A percentile compares a stretch with the other conserved stretches of the same genome.
Evolutionary conservation across 2,329 filamentous ascomycete genomes (phyloP).

Genomic region (Sporothrix variecibatus): DNA sequence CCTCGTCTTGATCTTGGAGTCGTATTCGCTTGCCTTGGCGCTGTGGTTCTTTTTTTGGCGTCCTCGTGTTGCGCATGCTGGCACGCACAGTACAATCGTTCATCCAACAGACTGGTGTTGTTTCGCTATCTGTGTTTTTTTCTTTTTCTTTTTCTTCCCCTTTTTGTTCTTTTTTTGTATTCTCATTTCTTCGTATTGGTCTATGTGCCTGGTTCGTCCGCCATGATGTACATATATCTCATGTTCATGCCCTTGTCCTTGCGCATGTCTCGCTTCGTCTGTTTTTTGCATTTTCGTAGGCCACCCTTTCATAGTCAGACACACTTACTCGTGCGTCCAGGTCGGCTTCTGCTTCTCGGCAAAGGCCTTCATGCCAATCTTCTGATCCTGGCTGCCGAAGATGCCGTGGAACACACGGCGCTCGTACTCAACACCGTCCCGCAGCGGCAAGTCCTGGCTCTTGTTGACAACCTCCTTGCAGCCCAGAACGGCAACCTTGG

Average conservation of each 20-base stretch:
- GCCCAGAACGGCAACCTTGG: slow-evolving; percentile 81
- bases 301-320: not conserved
- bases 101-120: not conserved
- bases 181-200: not conserved
- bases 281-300: not conserved
- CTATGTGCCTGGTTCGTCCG: not conserved
- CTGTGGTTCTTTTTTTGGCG: not conserved
- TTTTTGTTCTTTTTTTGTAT: not conserved
- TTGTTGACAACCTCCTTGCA: slow-evolving; percentile 99
- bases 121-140: not conserved
- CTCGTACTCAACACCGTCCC: slow-evolving; percentile 94
- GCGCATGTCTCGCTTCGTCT: not conserved
- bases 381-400: slow-evolving; percentile 95
- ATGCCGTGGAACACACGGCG: slow-evolving; percentile 87
- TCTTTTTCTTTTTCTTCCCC: not conserved
- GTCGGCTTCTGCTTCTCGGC: slow-evolving; percentile 90
- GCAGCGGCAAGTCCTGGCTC: slow-evolving; percentile 85
- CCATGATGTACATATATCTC: not conserved
- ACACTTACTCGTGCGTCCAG: slow-evolving; percentile 80
- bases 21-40: slow-evolving; percentile 20
- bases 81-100: not conserved
- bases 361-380: slow-evolving; percentile 95
- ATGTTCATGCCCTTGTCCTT: not conserved
- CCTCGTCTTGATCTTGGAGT: not conserved
- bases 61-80: not conserved